Evolutionary conservation across 2,329 filamentous ascomycete genomes (phyloP), one percentile per base, ranked within the genome.

Genomic region (Drechslera avenae): DNA sequence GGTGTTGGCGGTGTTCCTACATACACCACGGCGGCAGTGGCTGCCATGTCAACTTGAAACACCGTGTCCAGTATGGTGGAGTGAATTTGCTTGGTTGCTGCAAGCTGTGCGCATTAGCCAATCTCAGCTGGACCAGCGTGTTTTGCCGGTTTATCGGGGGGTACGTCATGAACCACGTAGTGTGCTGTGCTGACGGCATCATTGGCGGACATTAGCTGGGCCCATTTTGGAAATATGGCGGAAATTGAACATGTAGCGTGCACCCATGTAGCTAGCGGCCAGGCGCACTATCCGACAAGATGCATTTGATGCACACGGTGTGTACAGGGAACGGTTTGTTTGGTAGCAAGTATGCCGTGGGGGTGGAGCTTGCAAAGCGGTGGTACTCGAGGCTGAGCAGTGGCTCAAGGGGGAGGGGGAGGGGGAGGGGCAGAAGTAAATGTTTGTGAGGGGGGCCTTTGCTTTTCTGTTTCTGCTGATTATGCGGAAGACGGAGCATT

Each of bases 151-250:
- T 40, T 36, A 39, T 46, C 18, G 46, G 31, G 46, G 31, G n/a
- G 14, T 44, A 45, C 50, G 46, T 53, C 50, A 53, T 50, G 30
- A 42, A 13, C 33, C 42, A 30, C 17, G 17, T 31, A 43, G 16
- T n/a, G 30, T 4, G 16, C 14, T 43, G 31, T 41, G 33, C 39
- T 43, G 33, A 37, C 37, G 19, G 44, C 35, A 44, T 49, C 39
- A 30, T 39, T 23, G 28, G 28, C 18, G 35, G 35, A 46, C 18
- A 39, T 50, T 39, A 46, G 42, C n/a, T 39, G 42, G 32, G 17
- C 23, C 35, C 41, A 36, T 50, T 23, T 19, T 42, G 42, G 31
- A 33, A 46, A 36, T 39, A 16, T 45, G 31, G 23, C 36, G 36
- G 48, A 34, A 36, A 51, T 40, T 41, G 37, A 18, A 48, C 17